A percentile compares a stretch with the other conserved stretches of the same genome.
phyloP scores from a whole-genome alignment of 176 grass and related monocot species.

The Lolium multiflorum region DNA sequence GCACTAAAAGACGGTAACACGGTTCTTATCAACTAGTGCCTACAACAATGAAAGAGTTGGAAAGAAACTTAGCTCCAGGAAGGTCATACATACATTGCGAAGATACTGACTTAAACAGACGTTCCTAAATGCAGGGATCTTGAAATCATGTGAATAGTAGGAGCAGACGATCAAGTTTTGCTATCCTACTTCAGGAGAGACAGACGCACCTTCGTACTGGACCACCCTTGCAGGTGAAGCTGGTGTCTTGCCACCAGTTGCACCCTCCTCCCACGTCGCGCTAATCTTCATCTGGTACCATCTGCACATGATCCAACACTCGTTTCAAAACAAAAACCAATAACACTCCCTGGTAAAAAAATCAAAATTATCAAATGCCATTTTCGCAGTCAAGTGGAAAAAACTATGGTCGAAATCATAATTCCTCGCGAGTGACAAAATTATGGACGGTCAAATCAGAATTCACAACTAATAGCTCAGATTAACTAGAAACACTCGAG shows the following conservation, averaged over 20 bases:
- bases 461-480: not conserved
- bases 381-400: not conserved
- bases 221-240: slow-evolving; percentile 91
- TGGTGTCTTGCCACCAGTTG: slow-evolving; percentile 37
- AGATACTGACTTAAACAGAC: slow-evolving; percentile 3
- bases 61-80: not conserved
- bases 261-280: slow-evolving; percentile 76
- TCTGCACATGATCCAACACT: slow-evolving; percentile 54
- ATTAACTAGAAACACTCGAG: slow-evolving; percentile 1
- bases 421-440: not conserved
- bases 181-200: not conserved
- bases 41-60: slow-evolving; percentile 25
- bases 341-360: not conserved
- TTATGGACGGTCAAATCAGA: not conserved
- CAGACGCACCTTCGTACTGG: slow-evolving; percentile 81
- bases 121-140: slow-evolving; percentile 22
- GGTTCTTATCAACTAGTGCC: not conserved
- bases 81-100: not conserved
- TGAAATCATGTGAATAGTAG: slow-evolving; percentile 15
- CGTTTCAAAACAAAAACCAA: slow-evolving; percentile 27
- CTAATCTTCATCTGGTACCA: slow-evolving; percentile 98
- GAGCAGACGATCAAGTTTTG: slow-evolving; percentile 1
- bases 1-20: not conserved
- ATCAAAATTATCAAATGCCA: not conserved
- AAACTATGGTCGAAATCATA: not conserved